Evolutionary conservation across 1,284 basidiomycete species (phyloP), one percentile per base, ranked within the genome.

Genomic region (Sanghuangporus weigelae): DNA sequence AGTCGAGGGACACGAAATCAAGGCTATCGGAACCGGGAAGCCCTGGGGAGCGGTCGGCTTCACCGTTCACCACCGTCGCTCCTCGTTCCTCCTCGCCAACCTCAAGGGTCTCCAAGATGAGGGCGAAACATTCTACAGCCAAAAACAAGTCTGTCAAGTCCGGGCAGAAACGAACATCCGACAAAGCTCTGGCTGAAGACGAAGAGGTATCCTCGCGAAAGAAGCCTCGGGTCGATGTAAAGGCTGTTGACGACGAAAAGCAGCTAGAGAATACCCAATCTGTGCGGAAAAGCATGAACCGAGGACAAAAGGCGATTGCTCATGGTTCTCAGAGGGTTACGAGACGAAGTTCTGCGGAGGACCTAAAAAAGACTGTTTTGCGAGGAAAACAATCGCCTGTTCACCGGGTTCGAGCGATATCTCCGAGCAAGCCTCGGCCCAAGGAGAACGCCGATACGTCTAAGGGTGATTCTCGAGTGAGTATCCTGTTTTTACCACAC

Each of bases 231-330:
- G 26, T 44, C 10, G 57, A 53, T 16, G 16, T 42, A 38, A 49
- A 53, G 50, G 59, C 16, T 42, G 38, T 40, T 19, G 31, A 42
- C 19, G 36, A 23, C 8, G 55, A 49, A 7, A n/a, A 44, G 7
- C 16, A 49, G 40, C 44, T 21, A 26, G 55, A 36, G 16, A n/a
- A 23, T 54, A 21, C 21, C 35, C 39, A 16, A 2, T 38, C 57
- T 31, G 46, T 23, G 14, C 70, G 64, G 54, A 68, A 57, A 63
- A 65, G 63, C 48, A 57, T 62, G 16, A 71, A 67, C 31, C 65
- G 60, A 42, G 58, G 65, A 21, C 71, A 67, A 57, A 62, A 67
- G 26, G 65, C 35, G 7, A 69, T 69, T 21, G 44, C 50, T 14
- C 60, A 67, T 8, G 66, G 68, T 19, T 48, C 11, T 10, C 19